Conservation (phyloP, 1,139 yeast genomes). For the Scheffersomyces stambukii region DNA sequence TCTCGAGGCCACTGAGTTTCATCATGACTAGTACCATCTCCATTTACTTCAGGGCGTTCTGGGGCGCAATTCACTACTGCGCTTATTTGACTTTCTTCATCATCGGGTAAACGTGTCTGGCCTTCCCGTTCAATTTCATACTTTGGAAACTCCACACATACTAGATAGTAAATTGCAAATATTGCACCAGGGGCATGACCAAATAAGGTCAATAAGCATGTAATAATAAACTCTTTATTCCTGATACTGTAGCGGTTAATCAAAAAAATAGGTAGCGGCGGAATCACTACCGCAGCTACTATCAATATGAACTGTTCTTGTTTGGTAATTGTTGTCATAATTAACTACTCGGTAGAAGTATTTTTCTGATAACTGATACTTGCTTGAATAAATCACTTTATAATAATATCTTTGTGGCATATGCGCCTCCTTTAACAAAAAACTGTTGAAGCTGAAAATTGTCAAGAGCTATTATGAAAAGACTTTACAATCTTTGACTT, state of each 20-base stretch:
- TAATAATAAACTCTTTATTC: constrained; percentile 33
- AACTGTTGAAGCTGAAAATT: no score
- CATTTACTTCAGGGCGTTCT: no score
- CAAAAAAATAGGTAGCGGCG: constrained; percentile 38
- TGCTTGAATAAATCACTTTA: constrained; percentile 1
- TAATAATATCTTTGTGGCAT: neutral
- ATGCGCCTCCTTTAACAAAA: neutral
- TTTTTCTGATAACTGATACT: no score
- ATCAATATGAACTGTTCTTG: constrained; percentile 23
- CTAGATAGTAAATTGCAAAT: constrained; percentile 31
- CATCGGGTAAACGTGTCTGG: constrained; percentile 9
- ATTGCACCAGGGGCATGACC: constrained; percentile 39
- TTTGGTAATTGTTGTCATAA: no score
- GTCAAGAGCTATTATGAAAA: no score
- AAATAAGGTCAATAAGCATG: constrained; percentile 31
- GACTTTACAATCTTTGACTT: no score
- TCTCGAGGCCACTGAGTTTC: no score
- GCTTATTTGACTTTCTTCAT: constrained; percentile 9
- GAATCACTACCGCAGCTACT: constrained; percentile 30
- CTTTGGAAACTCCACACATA: constrained; percentile 18
- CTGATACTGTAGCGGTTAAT: constrained; percentile 23
- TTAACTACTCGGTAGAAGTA: no score
- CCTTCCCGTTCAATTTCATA: no score
- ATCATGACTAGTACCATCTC: neutral
- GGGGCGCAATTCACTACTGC: constrained; percentile 2